A percentile compares a stretch with the other conserved stretches of the same genome.
phyloP scores from a whole-genome alignment of 2,329 filamentous ascomycete genomes.

The Alternaria infectoria region DNA sequence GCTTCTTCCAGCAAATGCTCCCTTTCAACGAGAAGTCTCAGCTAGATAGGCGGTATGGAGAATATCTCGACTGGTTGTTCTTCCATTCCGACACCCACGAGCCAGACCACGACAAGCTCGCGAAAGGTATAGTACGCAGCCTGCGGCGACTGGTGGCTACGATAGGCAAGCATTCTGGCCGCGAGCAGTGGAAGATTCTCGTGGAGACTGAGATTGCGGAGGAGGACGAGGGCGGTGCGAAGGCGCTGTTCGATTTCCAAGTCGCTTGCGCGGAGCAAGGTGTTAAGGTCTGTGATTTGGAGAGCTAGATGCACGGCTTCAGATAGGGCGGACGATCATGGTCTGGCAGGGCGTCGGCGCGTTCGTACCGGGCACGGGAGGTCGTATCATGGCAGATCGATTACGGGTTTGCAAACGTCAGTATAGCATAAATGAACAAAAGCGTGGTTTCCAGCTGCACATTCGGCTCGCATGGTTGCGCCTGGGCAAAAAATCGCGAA shows the following conservation, averaged over 20 bases:
- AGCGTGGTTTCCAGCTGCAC: neutral
- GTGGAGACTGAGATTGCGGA: neutral
- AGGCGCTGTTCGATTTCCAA: neutral
- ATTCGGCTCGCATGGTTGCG: neutral
- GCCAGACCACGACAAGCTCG: constrained; percentile 5
- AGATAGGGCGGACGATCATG: neutral
- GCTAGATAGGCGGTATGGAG: neutral
- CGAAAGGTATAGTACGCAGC: neutral
- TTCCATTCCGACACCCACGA: neutral
- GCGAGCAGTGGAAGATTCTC: constrained; percentile 6
- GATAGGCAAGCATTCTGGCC: neutral
- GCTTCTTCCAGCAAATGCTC: constrained; percentile 14
- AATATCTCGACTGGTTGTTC: constrained; percentile 4
- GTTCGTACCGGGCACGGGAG: neutral
- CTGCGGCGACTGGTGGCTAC: constrained; percentile 1
- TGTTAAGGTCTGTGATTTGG: neutral
- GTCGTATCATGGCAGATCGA: neutral
- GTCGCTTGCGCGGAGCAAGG: neutral
- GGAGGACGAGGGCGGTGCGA: neutral
- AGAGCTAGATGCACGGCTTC: neutral
- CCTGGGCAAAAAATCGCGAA: neutral
- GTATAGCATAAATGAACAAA: neutral
- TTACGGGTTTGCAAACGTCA: neutral
- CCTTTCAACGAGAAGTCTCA: constrained; percentile 15
- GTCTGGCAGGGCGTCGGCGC: neutral